These are phyloP conservation scores for Ustilago cynodontis DNA, from an alignment of 1,284 basidiomycete genomes.

Conservation along the genomic window DNA sequence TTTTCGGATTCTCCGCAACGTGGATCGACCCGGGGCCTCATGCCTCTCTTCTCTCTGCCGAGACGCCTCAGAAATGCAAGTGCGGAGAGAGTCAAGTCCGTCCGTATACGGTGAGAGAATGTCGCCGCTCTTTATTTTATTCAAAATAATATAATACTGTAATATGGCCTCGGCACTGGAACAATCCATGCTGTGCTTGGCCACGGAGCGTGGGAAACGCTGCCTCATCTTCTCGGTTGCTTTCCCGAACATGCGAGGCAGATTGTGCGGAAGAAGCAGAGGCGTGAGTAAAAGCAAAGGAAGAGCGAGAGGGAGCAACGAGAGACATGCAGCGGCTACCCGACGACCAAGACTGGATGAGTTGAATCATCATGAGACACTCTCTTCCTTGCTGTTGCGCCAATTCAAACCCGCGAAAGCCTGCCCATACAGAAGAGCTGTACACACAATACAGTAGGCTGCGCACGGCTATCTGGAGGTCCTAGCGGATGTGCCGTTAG, in stretches of 20 bases:
- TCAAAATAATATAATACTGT: no score
- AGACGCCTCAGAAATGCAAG: not conserved
- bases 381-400: not conserved
- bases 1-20: slow-evolving; percentile 2
- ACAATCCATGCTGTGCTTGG: not conserved
- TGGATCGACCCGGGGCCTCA: not conserved
- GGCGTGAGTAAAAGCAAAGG: not conserved
- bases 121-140: no score
- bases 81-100: no score
- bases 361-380: not conserved
- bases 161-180: no score
- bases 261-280: not conserved
- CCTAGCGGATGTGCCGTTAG: not conserved
- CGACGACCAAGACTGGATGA: not conserved
- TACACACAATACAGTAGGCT: no score
- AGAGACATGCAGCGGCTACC: not conserved
- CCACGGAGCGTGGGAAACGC: not conserved
- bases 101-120: not conserved
- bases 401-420: not conserved
- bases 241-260: not conserved
- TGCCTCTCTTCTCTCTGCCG: not conserved
- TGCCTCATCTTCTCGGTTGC: not conserved
- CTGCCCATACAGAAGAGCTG: not conserved
- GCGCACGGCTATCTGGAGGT: slow-evolving; percentile 1
- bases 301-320: not conserved